Percentiles rank a stretch among this genome's conserved stretches.
Evolutionary conservation across 495 filamentous ascomycete genomes (phyloP).

Genomic region (Ascobolus immersus): DNA sequence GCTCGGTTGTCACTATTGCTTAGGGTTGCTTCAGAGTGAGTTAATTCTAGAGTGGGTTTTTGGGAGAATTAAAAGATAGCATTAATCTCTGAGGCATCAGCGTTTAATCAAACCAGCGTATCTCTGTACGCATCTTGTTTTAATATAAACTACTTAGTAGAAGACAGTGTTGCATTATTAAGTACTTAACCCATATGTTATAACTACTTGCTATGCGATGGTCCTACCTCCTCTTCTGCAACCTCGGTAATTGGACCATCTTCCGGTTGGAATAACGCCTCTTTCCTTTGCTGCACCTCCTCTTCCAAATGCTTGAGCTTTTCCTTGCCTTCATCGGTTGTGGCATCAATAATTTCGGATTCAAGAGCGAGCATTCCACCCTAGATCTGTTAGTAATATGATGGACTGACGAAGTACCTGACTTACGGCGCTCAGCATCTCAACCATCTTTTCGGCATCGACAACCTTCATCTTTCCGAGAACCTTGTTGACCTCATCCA

Average conservation of each 20-base stretch:
- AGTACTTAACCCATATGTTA: too few species aligned
- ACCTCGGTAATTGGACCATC: background rate
- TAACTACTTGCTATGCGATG: too few species aligned
- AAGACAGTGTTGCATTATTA: too few species aligned
- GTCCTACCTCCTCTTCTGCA: background rate
- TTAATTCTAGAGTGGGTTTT: too few species aligned
- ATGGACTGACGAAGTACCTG: background rate
- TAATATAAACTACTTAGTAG: too few species aligned
- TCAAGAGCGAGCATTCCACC: slow-evolving; percentile 81
- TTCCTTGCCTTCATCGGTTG: slow-evolving; percentile 68
- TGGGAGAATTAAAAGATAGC: too few species aligned
- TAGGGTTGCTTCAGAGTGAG: too few species aligned
- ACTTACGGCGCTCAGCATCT: slow-evolving; percentile 46
- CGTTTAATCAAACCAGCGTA: too few species aligned
- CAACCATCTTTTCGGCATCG: slow-evolving; percentile 78
- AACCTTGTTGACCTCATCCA: slow-evolving; percentile 92
- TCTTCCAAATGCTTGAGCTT: slow-evolving; percentile 56
- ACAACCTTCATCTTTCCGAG: slow-evolving; percentile 78
- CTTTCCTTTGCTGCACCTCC: slow-evolving; percentile 18
- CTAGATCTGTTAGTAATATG: slow-evolving; percentile 11
- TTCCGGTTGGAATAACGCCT: background rate
- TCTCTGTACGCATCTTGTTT: too few species aligned
- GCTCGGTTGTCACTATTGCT: too few species aligned
- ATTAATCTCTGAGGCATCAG: too few species aligned
- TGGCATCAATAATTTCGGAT: slow-evolving; percentile 80